Evolutionary conservation across 208 protist species (phyloP), one percentile per base, ranked within the genome.

Genomic region (Borovskyia barvae): DNA sequence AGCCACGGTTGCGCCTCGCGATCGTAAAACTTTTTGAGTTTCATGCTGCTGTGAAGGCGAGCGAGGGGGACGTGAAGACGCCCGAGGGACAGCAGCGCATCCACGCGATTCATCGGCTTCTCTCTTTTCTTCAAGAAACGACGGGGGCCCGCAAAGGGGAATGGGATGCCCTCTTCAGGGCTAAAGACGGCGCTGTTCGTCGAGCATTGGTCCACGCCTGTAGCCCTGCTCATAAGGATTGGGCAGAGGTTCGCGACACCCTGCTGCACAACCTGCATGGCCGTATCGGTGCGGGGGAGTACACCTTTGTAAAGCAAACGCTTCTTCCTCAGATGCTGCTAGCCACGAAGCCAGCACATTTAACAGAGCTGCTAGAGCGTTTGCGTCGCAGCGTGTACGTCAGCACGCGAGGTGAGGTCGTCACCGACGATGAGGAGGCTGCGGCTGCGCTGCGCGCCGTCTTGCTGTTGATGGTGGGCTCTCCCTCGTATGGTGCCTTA

Each of bases 161-260:
- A 65, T 93, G 82, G 86, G 80, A 88, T 25, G 50, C 66, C 1
- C 42, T 93, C 2, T 93, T 93, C 30, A 73, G 77, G 57, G 37
- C 73, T 9, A 90, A 86, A 56, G 86, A 93, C 45, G 86, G 87
- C 25, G 59, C 62, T 11, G 68, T 90, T 25, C 73, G 65, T 4
- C 77, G 77, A 24, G 70, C 82, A 9, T 72, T 93, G 29, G 48
- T 87, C 17, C 74, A 26, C 3, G 66, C 63, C 24, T 89, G 82
- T 51, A 47, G 66, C 19, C 56, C 62, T 5, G 19, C 40, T 2
- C 47, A 67, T 14, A 26, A 63, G 5, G 60, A 83, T 53, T 85
- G 75, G 62, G 29, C 40, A 7, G 63, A 56, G 6, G 77, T 60
- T 36, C 77, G 80, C 6, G 54, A 60, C 2, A 17, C 25, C 3